Base-by-base conservation (phyloP, 2,329 filamentous ascomycete species). In the Alternaria viburni region DNA sequence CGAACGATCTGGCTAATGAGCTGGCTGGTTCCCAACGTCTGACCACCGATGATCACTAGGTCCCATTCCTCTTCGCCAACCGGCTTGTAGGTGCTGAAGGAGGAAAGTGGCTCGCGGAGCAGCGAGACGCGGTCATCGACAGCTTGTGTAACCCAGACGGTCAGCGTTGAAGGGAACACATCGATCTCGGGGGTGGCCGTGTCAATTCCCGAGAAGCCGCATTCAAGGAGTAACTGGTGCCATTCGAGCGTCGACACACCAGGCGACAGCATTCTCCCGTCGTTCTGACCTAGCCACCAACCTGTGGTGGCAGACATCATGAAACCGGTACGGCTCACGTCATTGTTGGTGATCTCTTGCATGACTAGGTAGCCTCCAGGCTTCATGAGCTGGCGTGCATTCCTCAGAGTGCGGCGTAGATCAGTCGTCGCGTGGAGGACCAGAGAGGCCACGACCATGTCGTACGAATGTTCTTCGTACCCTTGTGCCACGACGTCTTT, bases 321-420 rank as follows among this genome's bases (percentile, higher is more conserved):
- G 36, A 30, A 54, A 32, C 11, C 59, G 54, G 9, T 54, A 54
- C 3, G 56, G 32, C 3, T 66, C 58, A 3, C 32, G 45, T 10
- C 46, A 17, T 52, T 30, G 28, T 32, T 36, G 13, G 28, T 41
- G 17, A 44, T 64, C 12, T 72, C 64, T 6, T 74, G 75, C 67
- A 55, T 76, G 67, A 86, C 26, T 0, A 86, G 69, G 26, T 82
- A 79, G 1, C 84, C 85, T 3, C 80, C 82, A 1, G 84, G 82
- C 17, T 58, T 66, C 4, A 76, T 63, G 4, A 77, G 50, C 6
- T 41, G 47, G 4, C 69, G 62, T 1, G 60, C 49, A 19, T 71
- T 65, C 6, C n/a, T 10, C 25, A 72, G 15, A 1, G 67, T 67
- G 13, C 60, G 19, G 8, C 59, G 51, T 3, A 74, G 32, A 12